Evolutionary conservation across 2,329 filamentous ascomycete genomes (phyloP), one percentile per base, ranked within the genome.

Genomic region (Penicillium hordei): DNA sequence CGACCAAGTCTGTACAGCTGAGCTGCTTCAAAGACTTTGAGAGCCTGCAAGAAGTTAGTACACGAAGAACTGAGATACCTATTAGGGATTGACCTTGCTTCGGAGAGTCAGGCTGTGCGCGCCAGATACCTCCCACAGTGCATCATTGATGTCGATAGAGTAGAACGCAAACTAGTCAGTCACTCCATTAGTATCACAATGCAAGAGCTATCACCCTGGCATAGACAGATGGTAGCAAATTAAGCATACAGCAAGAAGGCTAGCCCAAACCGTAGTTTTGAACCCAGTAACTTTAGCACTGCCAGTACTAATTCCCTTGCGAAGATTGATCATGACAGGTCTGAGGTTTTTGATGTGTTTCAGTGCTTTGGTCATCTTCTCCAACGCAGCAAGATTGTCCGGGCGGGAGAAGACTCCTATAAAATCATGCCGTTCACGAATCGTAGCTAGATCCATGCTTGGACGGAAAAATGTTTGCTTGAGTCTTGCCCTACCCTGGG

Each of bases 391-490:
- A 4, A 78, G 71, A 68, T 96, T 96, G 4, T 90, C 87, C 0
- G 87, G 82, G 5, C 82, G 81, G 1, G 90, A 74, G 29, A 97
- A 82, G 1, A 86, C 78, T 5, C 81, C 76, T 51, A 96, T 87
- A 1, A 89, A 86, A 23, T 82, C 78, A 55, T 96, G 87, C 27
- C 93, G 86, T 69, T 89, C 84, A 3, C 81, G 78, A 62, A 99
- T 94, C 5, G 87, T 67, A 0, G 80, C 73, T 0, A 90, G 70
- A 59, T 94, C 83, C 27, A 87, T 79, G 31, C 86, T 90, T 23
- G 94, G 94, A 0, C 89, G 86, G 8, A 97, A 77, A 64, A 99
- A 94, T 51, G 89, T 83, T 65, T 90, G 88, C n/a, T 90, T 87
- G 5, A 99, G 80, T 43, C 83, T 82, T 27, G 78, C 70, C 65